Percentiles rank a stretch among this genome's conserved stretches.
Evolutionary conservation across 2,329 filamentous ascomycete species (phyloP).

Genomic region (Botrytis sinoallii): DNA sequence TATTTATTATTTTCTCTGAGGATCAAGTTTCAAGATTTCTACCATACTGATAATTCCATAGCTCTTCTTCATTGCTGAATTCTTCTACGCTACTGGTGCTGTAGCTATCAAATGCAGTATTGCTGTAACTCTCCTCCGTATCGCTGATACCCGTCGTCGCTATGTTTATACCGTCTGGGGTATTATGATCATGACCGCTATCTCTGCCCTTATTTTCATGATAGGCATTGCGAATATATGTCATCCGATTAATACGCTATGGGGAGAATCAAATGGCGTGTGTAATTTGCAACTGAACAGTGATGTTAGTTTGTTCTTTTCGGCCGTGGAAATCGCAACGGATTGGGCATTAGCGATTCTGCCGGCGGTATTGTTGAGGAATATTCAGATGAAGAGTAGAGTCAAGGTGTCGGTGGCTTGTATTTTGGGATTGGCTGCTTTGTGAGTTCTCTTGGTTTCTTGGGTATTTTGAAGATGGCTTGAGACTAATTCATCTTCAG

Average conservation of each 20-base stretch:
- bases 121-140: constrained; percentile 36
- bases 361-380: constrained; percentile 43
- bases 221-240: constrained; percentile 36
- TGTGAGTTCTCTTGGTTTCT: constrained; percentile 35
- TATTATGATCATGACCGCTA: constrained; percentile 29
- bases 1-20: background rate
- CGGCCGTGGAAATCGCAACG: constrained; percentile 40
- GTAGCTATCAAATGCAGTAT: constrained; percentile 37
- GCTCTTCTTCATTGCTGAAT: constrained; percentile 41
- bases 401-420: constrained; percentile 40
- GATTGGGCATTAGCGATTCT: constrained; percentile 44
- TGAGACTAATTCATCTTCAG: constrained; percentile 26
- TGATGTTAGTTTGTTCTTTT: constrained; percentile 39
- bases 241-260: constrained; percentile 37
- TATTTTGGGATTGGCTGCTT: constrained; percentile 38
- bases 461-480: no score
- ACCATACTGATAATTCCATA: constrained; percentile 26
- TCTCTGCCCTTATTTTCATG: constrained; percentile 36
- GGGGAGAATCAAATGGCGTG: constrained; percentile 34
- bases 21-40: background rate
- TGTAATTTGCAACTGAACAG: constrained; percentile 36
- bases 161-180: constrained; percentile 34
- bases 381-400: constrained; percentile 41
- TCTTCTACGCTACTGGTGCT: constrained; percentile 40
- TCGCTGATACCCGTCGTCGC: constrained; percentile 35